Conservation (phyloP, 139 green algal species). For the Picochlorum sp. region DNA sequence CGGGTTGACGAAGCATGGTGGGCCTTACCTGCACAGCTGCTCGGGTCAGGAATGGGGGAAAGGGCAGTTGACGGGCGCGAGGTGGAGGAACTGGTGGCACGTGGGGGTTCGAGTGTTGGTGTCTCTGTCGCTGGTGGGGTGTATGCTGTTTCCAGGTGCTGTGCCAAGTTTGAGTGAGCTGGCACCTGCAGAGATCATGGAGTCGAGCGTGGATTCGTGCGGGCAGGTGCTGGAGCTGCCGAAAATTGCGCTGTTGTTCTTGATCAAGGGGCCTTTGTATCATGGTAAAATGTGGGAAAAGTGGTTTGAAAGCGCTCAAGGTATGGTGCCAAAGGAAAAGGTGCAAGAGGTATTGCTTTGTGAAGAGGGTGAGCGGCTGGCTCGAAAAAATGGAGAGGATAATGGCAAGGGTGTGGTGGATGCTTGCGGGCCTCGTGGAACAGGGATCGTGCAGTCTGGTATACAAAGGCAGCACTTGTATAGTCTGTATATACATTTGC, state of each 20-base stretch:
- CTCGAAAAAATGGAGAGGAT: slow-evolving; percentile 52
- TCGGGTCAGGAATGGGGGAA: too few relatives aligned
- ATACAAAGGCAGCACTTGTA: slow-evolving; percentile 45
- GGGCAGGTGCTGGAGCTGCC: not conserved
- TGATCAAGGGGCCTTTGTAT: not conserved
- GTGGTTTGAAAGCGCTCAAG: not conserved
- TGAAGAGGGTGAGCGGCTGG: too few relatives aligned
- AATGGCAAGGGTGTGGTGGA: slow-evolving; percentile 69
- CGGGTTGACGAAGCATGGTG: too few relatives aligned
- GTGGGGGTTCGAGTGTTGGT: too few relatives aligned
- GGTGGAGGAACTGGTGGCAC: too few relatives aligned
- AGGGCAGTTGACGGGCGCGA: too few relatives aligned
- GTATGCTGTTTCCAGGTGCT: too few relatives aligned
- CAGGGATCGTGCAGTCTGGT: slow-evolving; percentile 22
- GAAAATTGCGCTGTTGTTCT: slow-evolving; percentile 10
- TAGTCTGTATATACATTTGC: slow-evolving; percentile 25
- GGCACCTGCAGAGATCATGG: too few relatives aligned
- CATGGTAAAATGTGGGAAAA: slow-evolving; percentile 1
- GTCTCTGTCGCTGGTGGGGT: too few relatives aligned
- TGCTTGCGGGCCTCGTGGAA: slow-evolving; percentile 66
- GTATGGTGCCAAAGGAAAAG: not conserved
- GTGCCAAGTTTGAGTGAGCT: too few relatives aligned
- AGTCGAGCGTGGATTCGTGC: not conserved
- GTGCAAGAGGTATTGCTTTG: too few relatives aligned
- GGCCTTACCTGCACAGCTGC: too few relatives aligned